Conservation (phyloP, 306 rosid genomes). For the Ochetophila trinervis region DNA sequence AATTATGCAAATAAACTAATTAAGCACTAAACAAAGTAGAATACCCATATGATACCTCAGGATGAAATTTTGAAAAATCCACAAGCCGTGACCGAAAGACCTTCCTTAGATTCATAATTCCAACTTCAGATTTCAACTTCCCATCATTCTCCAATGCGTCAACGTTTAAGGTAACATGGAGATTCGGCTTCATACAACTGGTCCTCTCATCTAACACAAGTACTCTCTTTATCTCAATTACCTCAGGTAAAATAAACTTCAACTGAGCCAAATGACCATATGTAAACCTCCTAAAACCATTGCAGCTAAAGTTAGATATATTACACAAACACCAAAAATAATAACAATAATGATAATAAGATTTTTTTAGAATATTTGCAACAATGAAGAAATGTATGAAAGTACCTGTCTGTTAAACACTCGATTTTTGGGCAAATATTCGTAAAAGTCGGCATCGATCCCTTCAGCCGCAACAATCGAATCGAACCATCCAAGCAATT, state of each 20-base stretch:
- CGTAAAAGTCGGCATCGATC: constrained; percentile 37
- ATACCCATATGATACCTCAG: constrained; percentile 43
- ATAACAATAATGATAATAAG: too few relatives aligned
- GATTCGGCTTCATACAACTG: constrained; percentile 71
- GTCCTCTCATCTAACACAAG: constrained; percentile 47
- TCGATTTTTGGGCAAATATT: constrained; percentile 48
- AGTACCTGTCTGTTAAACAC: constrained; percentile 64
- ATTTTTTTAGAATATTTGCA: not conserved
- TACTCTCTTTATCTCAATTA: constrained; percentile 47
- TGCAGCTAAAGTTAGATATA: not conserved
- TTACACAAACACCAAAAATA: not conserved
- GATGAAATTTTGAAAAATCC: constrained; percentile 50
- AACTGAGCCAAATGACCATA: constrained; percentile 66
- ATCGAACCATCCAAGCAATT: constrained; percentile 55
- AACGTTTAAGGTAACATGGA: constrained; percentile 46
- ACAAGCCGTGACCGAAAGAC: constrained; percentile 41
- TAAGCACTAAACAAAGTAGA: not conserved
- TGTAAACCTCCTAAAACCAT: constrained; percentile 68
- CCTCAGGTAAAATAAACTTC: constrained; percentile 73
- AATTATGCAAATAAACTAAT: not conserved
- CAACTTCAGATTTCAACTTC: constrained; percentile 23
- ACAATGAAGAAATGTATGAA: not conserved
- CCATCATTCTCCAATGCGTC: constrained; percentile 34
- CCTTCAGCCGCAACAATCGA: constrained; percentile 43
- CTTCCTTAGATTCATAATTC: constrained; percentile 39